phyloP scores from a whole-genome alignment of 2,329 filamentous ascomycete species.

The Ceratocystis cubensis region DNA sequence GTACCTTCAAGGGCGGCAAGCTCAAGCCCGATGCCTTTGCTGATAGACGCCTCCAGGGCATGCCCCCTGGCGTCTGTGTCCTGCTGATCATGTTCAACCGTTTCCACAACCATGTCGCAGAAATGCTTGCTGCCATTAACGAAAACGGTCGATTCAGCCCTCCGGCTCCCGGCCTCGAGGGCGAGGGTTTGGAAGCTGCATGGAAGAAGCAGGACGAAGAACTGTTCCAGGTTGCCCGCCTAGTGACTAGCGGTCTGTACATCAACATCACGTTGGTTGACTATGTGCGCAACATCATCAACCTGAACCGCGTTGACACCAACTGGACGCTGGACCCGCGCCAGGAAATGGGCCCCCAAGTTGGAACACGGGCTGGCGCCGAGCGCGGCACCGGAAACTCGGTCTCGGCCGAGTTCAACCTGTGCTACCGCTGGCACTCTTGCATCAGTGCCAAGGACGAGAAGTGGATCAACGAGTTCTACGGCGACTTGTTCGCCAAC shows the following conservation, averaged over 20 bases:
- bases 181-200: conserved; percentile 37
- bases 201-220: conserved; percentile 65
- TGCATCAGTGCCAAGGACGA: conserved; percentile 65
- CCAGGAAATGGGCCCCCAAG: conserved; percentile 48
- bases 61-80: conserved; percentile 60
- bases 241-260: conserved; percentile 64
- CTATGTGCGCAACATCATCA: conserved; percentile 67
- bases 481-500: conserved; percentile 27
- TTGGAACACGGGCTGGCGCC: conserved; percentile 43
- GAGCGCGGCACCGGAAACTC: conserved; percentile 67
- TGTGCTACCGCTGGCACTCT: conserved; percentile 80
- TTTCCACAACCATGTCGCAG: conserved; percentile 79
- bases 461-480: conserved; percentile 63
- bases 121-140: conserved; percentile 72
- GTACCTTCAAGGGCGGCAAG: conserved; percentile 57
- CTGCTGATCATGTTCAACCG: conserved; percentile 66
- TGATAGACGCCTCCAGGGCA: conserved; percentile 55
- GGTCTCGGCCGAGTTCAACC: conserved; percentile 78
- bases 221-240: conserved; percentile 63
- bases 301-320: conserved; percentile 45
- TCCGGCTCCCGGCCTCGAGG: conserved; percentile 38
- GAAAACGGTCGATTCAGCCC: conserved; percentile 66
- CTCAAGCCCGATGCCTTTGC: conserved; percentile 63
- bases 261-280: conserved; percentile 68
- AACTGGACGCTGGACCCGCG: conserved; percentile 74